phyloP scores from a whole-genome alignment of 176 grass and related monocot genomes.

The Musa beccarii region DNA sequence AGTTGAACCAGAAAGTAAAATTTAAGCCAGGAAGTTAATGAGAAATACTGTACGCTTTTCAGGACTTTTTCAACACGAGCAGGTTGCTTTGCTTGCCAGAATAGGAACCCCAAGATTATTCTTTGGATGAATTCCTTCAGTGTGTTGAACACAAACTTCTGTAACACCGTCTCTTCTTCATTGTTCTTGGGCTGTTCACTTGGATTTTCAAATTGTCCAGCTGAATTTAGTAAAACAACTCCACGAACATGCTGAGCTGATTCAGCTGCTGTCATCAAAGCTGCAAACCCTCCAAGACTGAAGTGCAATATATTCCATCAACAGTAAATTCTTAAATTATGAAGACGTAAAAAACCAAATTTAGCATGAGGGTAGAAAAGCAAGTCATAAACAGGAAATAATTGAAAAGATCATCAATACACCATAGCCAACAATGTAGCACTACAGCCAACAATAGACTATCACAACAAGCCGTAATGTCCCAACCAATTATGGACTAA shows the following conservation, averaged over 20 bases:
- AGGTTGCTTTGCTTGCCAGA: conserved; percentile 98
- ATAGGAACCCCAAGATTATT: conserved; percentile 57
- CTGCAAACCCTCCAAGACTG: conserved; percentile 81
- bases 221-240: conserved; percentile 84
- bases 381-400: too few relatives aligned
- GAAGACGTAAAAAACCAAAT: too few relatives aligned
- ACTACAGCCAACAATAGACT: too few relatives aligned
- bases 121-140: conserved; percentile 65
- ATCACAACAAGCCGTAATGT: too few relatives aligned
- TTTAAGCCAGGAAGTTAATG: not conserved
- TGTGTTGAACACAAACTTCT: conserved; percentile 51
- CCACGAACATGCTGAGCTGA: conserved; percentile 45
- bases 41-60: conserved; percentile 47
- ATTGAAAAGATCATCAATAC: too few relatives aligned
- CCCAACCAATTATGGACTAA: too few relatives aligned
- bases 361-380: too few relatives aligned
- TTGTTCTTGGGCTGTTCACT: conserved; percentile 27
- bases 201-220: conserved; percentile 71
- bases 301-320: not conserved
- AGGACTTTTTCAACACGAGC: conserved; percentile 73
- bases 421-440: too few relatives aligned
- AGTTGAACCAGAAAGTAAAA: not conserved
- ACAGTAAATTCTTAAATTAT: not conserved
- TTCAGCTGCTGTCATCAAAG: conserved; percentile 65
- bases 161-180: conserved; percentile 26